These are phyloP conservation scores for Debaryomyces subglobosus DNA, from an alignment of 1,139 yeast species.

Conservation along the genomic window DNA sequence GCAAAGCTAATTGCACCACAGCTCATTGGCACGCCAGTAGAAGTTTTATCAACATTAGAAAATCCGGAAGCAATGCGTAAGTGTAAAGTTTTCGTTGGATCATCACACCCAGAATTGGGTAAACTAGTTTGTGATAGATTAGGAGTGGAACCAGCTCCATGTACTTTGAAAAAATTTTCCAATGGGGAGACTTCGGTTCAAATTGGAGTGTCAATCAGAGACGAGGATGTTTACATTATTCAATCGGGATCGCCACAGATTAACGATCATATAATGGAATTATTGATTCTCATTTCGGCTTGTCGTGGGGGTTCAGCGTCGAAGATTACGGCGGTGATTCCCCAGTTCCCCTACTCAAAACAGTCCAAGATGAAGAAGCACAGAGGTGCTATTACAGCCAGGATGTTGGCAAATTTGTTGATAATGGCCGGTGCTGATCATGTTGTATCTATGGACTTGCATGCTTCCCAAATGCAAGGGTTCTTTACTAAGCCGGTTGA, in stretches of 20 bases:
- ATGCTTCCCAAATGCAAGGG: constrained; percentile 99
- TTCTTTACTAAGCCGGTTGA: constrained; percentile 97
- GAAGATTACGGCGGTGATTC: constrained; percentile 95
- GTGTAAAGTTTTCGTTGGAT: constrained; percentile 95
- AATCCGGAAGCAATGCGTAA: constrained; percentile 66
- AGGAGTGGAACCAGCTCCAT: constrained; percentile 96
- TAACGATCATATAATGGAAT: constrained; percentile 96
- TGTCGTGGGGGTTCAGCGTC: constrained; percentile 98
- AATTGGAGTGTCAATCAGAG: constrained; percentile 92
- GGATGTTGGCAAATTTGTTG: constrained; percentile 94
- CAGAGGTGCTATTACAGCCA: constrained; percentile 98
- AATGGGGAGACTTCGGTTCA: constrained; percentile 98
- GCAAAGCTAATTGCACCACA: constrained; percentile 6
- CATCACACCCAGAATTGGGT: constrained; percentile 95
- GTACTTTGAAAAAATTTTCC: constrained; percentile 86
- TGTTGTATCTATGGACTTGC: constrained; percentile 96
- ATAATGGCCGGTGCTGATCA: constrained; percentile 99
- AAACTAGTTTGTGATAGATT: constrained; percentile 83
- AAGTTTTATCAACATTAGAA: constrained; percentile 8
- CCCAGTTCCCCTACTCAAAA: constrained; percentile 96
- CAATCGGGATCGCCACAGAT: constrained; percentile 90
- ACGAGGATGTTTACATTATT: constrained; percentile 94
- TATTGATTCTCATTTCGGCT: constrained; percentile 88
- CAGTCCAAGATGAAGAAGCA: constrained; percentile 98
- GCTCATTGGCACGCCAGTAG: constrained; percentile 5